Conservation (phyloP, 1,284 basidiomycete genomes). For the Stygiomarasmius scandens region DNA sequence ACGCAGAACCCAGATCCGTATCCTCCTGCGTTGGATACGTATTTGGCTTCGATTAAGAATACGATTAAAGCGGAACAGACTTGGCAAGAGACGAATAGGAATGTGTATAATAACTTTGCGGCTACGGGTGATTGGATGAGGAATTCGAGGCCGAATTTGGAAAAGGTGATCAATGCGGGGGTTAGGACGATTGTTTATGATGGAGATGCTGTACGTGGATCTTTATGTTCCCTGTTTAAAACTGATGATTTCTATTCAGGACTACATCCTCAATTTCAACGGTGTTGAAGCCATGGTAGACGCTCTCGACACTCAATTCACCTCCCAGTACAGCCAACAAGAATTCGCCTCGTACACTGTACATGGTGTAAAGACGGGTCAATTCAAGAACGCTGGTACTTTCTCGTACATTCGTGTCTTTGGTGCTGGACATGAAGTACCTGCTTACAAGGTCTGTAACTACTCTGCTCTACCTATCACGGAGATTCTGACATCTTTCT, state of each 20-base stretch:
- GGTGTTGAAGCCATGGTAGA: constrained; percentile 68
- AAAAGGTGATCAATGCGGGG: constrained; percentile 62
- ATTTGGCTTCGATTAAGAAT: constrained; percentile 39
- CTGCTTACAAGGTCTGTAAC: constrained; percentile 43
- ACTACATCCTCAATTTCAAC: constrained; percentile 61
- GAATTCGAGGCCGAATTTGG: constrained; percentile 54
- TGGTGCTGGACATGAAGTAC: constrained; percentile 56
- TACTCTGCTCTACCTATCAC: neutral
- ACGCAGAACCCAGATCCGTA: constrained; percentile 47
- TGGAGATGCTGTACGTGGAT: constrained; percentile 53
- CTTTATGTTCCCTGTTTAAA: neutral
- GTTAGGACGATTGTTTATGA: constrained; percentile 52
- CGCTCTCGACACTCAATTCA: constrained; percentile 44
- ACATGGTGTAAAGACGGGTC: constrained; percentile 47
- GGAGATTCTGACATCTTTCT: no score
- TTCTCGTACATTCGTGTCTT: constrained; percentile 62
- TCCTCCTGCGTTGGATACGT: constrained; percentile 21
- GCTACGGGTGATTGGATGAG: constrained; percentile 67
- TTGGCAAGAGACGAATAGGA: constrained; percentile 47
- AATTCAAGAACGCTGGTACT: constrained; percentile 62
- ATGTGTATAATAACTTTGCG: constrained; percentile 59
- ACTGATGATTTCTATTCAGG: no score
- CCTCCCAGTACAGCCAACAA: constrained; percentile 38
- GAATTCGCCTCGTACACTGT: constrained; percentile 53
- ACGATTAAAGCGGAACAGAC: constrained; percentile 53